A percentile compares a stretch with the other conserved stretches of the same genome.
Conservation (phyloP, 257 asterid genomes). For the Phtheirospermum japonicum region DNA sequence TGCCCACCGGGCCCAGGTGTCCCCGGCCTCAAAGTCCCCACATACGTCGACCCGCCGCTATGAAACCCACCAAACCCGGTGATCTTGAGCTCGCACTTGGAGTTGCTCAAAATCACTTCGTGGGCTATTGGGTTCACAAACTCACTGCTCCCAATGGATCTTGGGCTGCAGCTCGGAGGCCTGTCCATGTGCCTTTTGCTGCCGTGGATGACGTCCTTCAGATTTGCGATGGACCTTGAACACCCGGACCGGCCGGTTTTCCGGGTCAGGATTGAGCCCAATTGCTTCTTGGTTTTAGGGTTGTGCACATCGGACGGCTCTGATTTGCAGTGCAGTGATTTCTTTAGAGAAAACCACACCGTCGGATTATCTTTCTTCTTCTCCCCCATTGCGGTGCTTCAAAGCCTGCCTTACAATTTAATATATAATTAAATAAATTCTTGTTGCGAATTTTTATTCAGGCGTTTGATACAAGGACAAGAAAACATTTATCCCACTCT, state of each 20-base stretch:
- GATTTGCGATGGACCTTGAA: slow-evolving; percentile 67
- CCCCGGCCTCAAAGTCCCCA: slow-evolving; percentile 74
- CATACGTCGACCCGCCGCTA: slow-evolving; percentile 28
- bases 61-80: slow-evolving; percentile 40
- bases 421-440: no score
- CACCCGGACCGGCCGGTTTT: slow-evolving; percentile 65
- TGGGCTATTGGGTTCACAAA: slow-evolving; percentile 61
- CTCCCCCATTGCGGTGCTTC: slow-evolving; percentile 38
- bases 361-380: slow-evolving; percentile 40
- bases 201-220: slow-evolving; percentile 70
- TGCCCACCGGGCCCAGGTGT: slow-evolving; percentile 72
- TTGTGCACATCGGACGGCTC: slow-evolving; percentile 58
- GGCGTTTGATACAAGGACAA: no score
- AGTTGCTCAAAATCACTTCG: slow-evolving; percentile 50
- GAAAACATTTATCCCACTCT: no score
- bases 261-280: slow-evolving; percentile 40
- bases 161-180: slow-evolving; percentile 67
- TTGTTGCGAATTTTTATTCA: background rate
- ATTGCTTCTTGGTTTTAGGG: slow-evolving; percentile 41
- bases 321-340: slow-evolving; percentile 61
- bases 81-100: slow-evolving; percentile 54
- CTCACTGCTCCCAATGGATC: slow-evolving; percentile 72
- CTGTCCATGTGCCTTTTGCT: slow-evolving; percentile 55
- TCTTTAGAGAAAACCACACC: slow-evolving; percentile 63
- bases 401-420: no score